Conservation (phyloP, 345 rosid species). For the Clarkia xantiana region DNA sequence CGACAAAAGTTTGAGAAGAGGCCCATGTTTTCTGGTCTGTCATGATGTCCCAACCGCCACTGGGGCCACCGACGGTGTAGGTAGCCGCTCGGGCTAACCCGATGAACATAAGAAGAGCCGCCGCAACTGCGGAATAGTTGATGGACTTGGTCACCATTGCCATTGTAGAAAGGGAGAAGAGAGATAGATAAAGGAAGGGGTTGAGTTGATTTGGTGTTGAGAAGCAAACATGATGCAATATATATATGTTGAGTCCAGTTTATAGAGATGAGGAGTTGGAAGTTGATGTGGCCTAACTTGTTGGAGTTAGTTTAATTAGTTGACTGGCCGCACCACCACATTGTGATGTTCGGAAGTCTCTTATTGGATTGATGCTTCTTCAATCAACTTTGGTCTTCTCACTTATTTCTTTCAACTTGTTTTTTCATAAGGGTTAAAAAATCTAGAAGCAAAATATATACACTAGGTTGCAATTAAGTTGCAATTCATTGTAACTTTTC, state of each 20-base stretch:
- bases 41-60: slow-evolving; percentile 10
- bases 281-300: neutral
- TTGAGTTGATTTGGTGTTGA: neutral
- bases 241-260: no score
- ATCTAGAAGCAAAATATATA: no score
- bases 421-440: no score
- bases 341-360: neutral
- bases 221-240: no score
- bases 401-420: no score
- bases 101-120: neutral
- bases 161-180: neutral
- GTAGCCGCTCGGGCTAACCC: slow-evolving; percentile 5
- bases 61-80: slow-evolving; percentile 12
- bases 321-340: slow-evolving; percentile 5
- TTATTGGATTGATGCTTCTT: no score
- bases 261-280: neutral
- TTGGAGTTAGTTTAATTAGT: slow-evolving; percentile 10
- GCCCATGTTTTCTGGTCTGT: slow-evolving; percentile 11
- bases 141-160: neutral
- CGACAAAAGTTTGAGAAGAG: slow-evolving; percentile 7
- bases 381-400: no score
- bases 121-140: slow-evolving; percentile 1
- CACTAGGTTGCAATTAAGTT: no score
- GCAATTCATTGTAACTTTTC: no score
- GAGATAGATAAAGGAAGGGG: no score